Evolutionary conservation across 148 eudicot genomes (phyloP), one percentile per base, ranked within the genome.

Genomic region (Spergularia marina): DNA sequence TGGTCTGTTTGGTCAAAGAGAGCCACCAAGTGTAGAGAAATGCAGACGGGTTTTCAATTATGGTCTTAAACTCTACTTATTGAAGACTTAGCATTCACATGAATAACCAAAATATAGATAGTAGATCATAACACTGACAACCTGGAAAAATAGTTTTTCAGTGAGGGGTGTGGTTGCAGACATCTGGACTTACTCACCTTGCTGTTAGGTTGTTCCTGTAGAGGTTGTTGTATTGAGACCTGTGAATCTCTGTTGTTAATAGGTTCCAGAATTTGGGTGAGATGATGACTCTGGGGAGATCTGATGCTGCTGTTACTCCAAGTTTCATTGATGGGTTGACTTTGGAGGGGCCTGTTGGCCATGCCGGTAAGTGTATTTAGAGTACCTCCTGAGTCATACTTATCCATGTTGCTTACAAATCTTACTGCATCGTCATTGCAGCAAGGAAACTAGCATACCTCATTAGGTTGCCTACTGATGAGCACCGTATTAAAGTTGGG

Each of bases 251-350:
- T 20, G 20, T 44, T 47, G 20, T 67, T 58, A 7, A 41, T 52
- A 95, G 98, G 88, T 95, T 86, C 64, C 98, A 92, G 75, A 90
- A 95, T 82, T 82, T 95, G 74, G 98, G 98, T 59, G 98, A 95
- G 89, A 95, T 95, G 98, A 90, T 95, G 97, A 88, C 86, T 77
- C 83, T 95, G 57, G 98, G 98, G 82, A 92, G 88, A 80, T 79
- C 68, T 53, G 97, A 90, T 84, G 98, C 91, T 66, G 94, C 98
- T 61, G 83, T 95, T 68, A 77, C 96, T 59, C 97, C 98, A 72
- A 90, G 91, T 84, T 92, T 95, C 80, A 65, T 89, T 8, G 94
- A 95, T 58, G 96, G 97, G 51, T 74, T 95, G 66, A 95, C 97
- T 18, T 80, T 95, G 81, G 97, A 95, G 53, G 98, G 98, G 70